Conservation (phyloP, 139 green algal genomes). For the Gonium pectorale region DNA sequence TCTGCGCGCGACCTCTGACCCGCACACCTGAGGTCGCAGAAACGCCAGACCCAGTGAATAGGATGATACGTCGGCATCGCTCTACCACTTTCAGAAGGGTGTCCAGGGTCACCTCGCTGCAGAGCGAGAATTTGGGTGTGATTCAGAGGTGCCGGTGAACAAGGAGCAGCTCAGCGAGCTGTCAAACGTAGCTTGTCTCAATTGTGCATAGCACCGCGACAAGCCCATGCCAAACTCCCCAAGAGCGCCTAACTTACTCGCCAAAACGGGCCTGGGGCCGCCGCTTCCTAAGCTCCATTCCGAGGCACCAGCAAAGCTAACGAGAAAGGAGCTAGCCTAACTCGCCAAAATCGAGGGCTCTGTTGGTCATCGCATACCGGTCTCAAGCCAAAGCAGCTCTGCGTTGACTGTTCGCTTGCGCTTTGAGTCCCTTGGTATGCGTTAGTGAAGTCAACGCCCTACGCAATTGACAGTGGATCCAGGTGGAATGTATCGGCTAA, state of each 20-base stretch:
- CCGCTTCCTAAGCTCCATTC: conserved; percentile 43
- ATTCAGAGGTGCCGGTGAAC: background rate
- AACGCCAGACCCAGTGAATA: conserved; percentile 90
- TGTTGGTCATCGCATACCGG: too few relatives aligned
- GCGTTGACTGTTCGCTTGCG: too few relatives aligned
- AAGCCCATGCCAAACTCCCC: background rate
- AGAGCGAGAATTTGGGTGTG: too few relatives aligned
- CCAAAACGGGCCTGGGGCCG: background rate
- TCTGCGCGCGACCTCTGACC: background rate
- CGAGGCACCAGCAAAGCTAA: too few relatives aligned
- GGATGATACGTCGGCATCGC: conserved; percentile 67
- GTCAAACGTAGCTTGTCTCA: background rate
- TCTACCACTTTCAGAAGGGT: conserved; percentile 49
- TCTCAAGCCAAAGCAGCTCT: too few relatives aligned
- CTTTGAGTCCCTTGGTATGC: too few relatives aligned
- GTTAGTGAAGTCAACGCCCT: too few relatives aligned
- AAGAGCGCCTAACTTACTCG: background rate
- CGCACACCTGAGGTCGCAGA: conserved; percentile 80
- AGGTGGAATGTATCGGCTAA: too few relatives aligned
- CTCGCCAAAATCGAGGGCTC: too few relatives aligned
- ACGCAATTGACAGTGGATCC: too few relatives aligned
- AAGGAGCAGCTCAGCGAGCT: background rate
- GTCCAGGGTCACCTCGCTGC: conserved; percentile 18
- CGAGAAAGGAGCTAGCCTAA: too few relatives aligned
- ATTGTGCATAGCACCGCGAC: background rate